Conservation (phyloP, 1,139 yeast species). For the Saccharomycopsis crataegensis region DNA sequence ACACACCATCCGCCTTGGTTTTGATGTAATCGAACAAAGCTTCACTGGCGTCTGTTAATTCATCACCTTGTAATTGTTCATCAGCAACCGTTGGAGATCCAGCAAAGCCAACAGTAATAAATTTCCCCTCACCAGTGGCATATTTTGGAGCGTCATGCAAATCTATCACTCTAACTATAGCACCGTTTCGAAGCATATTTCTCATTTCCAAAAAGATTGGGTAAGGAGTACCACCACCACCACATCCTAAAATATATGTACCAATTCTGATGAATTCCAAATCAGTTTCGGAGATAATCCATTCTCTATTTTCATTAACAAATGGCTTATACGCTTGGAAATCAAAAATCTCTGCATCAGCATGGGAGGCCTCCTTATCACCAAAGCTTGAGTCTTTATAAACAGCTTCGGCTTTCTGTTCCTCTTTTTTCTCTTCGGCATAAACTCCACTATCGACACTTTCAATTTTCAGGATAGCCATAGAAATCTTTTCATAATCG, state of each 20-base stretch:
- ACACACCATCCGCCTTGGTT: constrained; percentile 20
- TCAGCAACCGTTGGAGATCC: constrained; percentile 42
- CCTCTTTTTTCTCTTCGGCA: constrained; percentile 16
- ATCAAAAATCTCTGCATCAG: constrained; percentile 23
- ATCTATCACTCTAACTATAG: constrained; percentile 31
- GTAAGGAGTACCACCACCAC: constrained; percentile 46
- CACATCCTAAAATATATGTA: constrained; percentile 41
- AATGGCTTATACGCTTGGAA: constrained; percentile 30
- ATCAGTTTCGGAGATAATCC: constrained; percentile 35
- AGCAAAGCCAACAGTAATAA: constrained; percentile 35
- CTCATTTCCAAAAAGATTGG: constrained; percentile 32
- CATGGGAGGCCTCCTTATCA: constrained; percentile 14
- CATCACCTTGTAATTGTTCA: constrained; percentile 30
- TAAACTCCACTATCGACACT: not conserved
- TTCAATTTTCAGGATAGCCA: not conserved
- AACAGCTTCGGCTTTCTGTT: constrained; percentile 19
- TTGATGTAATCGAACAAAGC: constrained; percentile 2
- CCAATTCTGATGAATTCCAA: constrained; percentile 37
- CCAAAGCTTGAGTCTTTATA: constrained; percentile 20
- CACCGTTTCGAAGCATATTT: constrained; percentile 31
- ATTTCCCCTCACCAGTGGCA: constrained; percentile 28
- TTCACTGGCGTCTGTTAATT: constrained; percentile 2
- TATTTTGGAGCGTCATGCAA: constrained; percentile 27
- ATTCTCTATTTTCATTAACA: constrained; percentile 31
- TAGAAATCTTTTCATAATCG: constrained; percentile 28